These are phyloP conservation scores for Apiospora pterosperma DNA, from an alignment of 2,329 filamentous ascomycete genomes.

Conservation along the genomic window DNA sequence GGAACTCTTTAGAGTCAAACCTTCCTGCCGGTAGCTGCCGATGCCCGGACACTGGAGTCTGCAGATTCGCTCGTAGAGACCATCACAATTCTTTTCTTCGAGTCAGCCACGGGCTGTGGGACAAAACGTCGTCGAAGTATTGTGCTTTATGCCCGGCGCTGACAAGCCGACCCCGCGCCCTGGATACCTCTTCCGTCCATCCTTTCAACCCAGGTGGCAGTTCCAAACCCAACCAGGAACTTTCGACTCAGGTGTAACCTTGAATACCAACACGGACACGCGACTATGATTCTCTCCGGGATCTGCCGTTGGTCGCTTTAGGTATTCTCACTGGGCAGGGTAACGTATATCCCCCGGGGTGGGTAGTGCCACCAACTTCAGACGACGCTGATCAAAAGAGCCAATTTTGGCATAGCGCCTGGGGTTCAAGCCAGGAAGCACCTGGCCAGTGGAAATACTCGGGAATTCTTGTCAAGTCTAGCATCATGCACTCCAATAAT, in stretches of 20 bases:
- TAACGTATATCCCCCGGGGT: not conserved
- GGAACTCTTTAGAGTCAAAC: not conserved
- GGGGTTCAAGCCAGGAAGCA: not conserved
- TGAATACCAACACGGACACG: not conserved
- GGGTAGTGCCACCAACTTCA: not conserved
- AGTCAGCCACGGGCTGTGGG: not conserved
- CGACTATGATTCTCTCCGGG: not conserved
- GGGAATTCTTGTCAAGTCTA: not conserved
- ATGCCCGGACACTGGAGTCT: not conserved
- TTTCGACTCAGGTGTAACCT: not conserved
- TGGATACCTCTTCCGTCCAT: not conserved
- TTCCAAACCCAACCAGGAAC: not conserved
- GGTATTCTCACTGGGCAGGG: not conserved
- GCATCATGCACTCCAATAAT: not conserved
- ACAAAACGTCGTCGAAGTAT: not conserved
- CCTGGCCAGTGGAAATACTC: not conserved
- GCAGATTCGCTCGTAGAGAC: not conserved
- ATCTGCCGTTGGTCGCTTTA: not conserved
- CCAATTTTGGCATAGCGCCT: not conserved
- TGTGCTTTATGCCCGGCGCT: not conserved
- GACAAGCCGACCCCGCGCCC: not conserved
- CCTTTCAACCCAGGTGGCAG: not conserved
- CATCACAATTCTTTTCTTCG: not conserved
- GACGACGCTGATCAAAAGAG: not conserved
- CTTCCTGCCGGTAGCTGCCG: not conserved